Evolutionary conservation across 495 filamentous ascomycete genomes (phyloP), one percentile per base, ranked within the genome.

Genomic region (Amphirosellinia nigrospora): DNA sequence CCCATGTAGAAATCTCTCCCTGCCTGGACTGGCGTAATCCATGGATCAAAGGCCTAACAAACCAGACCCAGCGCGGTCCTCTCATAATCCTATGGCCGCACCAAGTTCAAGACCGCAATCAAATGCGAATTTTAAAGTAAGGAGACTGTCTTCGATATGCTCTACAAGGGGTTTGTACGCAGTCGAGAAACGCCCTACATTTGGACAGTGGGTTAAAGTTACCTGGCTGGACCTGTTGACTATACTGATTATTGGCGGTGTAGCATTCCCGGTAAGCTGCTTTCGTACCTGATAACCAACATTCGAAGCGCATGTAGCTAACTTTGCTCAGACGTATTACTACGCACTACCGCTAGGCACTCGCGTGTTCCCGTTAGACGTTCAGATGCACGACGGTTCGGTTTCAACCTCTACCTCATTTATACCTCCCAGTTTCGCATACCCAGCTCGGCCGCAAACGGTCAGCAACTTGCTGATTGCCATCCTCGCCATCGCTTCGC

Each of bases 391-490:
- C 38, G 50, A 30, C 3, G 41, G 26, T 38, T 48, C 68, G 19
- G 9, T 36, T 32, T 26, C 67, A 16, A 52, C 21, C 46, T 23
- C 68, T 23, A 64, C 26, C 60, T 70, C 68, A 52, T 74, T 84
- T 55, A 81, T 86, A 34, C 86, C 82, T 58, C 83, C 84, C 1
- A 50, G 82, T 28, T 81, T 85, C 71, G 82, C 85, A 9, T 87
- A 86, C 68, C 83, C 85, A 0, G 73, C 82, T 41, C 80, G 82
- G 52, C 78, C 79, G 39, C 83, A 84, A 65, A 82, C 83, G 64
- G 77, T 87, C 28, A 78, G 84, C 32, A 85, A 81, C 72, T 85
- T 78, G 80, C 67, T 79, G 4, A 80, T 82, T 4, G 79, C 80
- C 0, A 50, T 84, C 7, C 70, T 86, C 19, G 80, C 80, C 2